Percentiles rank a stretch among this genome's conserved stretches.
These are phyloP conservation scores for Bifiguratus adelaidae DNA, from an alignment of 192 early-diverging fungal genomes.

Conservation along the genomic window DNA sequence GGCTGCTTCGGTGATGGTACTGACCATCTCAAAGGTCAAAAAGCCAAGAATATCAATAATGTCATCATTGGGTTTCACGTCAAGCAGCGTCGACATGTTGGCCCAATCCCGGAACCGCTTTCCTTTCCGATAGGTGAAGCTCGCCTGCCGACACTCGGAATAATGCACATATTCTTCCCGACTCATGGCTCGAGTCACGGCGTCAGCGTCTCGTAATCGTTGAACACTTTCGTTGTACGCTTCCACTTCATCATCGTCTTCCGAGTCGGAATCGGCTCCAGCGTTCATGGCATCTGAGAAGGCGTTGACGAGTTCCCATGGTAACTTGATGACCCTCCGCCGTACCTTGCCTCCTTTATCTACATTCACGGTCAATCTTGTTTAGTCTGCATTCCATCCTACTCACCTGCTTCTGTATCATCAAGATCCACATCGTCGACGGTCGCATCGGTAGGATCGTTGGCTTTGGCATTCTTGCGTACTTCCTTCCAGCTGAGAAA, in stretches of 20 bases:
- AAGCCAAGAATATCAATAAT: constrained; percentile 97
- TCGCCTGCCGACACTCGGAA: constrained; percentile 96
- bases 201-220: constrained; percentile 80
- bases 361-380: neutral
- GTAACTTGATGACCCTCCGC: constrained; percentile 76
- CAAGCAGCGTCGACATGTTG: constrained; percentile 77
- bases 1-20: constrained; percentile 79
- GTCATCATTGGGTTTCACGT: constrained; percentile 85
- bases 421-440: constrained; percentile 42
- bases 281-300: constrained; percentile 68
- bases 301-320: constrained; percentile 83
- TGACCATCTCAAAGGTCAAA: constrained; percentile 91
- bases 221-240: constrained; percentile 85
- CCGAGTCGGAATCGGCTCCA: constrained; percentile 62
- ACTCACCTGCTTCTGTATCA: constrained; percentile 44
- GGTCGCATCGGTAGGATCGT: too few relatives aligned
- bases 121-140: constrained; percentile 89
- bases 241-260: constrained; percentile 82
- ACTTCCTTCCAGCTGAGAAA: constrained; percentile 97
- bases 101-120: constrained; percentile 96
- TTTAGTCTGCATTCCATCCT: constrained; percentile 9
- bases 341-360: constrained; percentile 37
- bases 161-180: constrained; percentile 99
- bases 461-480: constrained; percentile 80
- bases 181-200: constrained; percentile 88